These are phyloP conservation scores for Cystobasidiaceae sp. DNA, from an alignment of 1,284 basidiomycete genomes.

Conservation along the genomic window DNA sequence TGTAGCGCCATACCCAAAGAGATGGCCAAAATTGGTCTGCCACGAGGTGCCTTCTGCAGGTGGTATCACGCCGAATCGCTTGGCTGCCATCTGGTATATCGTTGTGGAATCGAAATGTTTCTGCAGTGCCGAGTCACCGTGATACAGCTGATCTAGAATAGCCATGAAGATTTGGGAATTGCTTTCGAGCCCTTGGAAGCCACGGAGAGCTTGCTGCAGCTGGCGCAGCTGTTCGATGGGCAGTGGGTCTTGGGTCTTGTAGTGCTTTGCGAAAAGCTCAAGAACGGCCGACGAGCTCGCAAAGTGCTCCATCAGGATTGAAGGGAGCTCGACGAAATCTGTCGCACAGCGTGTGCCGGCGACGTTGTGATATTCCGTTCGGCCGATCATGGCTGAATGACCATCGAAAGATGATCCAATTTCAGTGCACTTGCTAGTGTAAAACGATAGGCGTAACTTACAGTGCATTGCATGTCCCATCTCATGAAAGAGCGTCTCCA, in stretches of 20 bases:
- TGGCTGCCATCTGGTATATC: constrained; percentile 19
- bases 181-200: constrained; percentile 60
- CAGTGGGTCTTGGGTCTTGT: constrained; percentile 62
- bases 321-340: constrained; percentile 96
- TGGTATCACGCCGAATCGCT: constrained; percentile 53
- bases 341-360: constrained; percentile 97
- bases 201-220: constrained; percentile 43
- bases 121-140: constrained; percentile 61
- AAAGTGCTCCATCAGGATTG: constrained; percentile 97
- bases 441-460: constrained; percentile 52
- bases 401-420: neutral
- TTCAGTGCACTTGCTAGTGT: neutral
- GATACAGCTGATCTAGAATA: constrained; percentile 81
- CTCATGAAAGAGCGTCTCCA: constrained; percentile 93
- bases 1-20: constrained; percentile 93
- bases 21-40: constrained; percentile 91
- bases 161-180: constrained; percentile 89
- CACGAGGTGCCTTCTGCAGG: constrained; percentile 76
- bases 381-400: constrained; percentile 83
- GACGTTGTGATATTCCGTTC: constrained; percentile 96
- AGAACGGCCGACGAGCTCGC: constrained; percentile 77
- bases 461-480: constrained; percentile 99
- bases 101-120: constrained; percentile 54
- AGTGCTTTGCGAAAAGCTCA: constrained; percentile 63
- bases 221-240: constrained; percentile 56